Percentiles rank a stretch among this genome's conserved stretches.
Evolutionary conservation across 1,139 yeast species (phyloP).

Genomic region (Blastobotrys indianensis): DNA sequence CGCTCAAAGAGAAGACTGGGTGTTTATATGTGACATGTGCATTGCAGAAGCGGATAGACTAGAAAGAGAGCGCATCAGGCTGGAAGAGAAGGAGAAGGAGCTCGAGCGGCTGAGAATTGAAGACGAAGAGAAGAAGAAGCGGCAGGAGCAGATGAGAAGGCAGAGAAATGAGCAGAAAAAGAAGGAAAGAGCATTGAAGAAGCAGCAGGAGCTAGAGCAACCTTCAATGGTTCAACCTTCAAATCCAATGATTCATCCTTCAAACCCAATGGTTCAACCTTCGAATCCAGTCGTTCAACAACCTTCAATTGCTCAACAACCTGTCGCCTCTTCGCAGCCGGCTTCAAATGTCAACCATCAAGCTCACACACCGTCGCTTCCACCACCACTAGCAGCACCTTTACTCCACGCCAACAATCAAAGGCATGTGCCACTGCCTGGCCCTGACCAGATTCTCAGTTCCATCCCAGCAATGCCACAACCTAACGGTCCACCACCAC

Average conservation of each 20-base stretch:
- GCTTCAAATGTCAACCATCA: background rate
- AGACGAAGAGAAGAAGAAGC: conserved; percentile 8
- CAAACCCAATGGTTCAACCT: too few relatives aligned
- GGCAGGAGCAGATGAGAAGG: conserved; percentile 8
- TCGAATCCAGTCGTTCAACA: too few relatives aligned
- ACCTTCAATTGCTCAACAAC: too few relatives aligned
- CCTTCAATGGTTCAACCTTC: too few relatives aligned
- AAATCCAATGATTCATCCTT: too few relatives aligned
- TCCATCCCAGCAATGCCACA: too few relatives aligned
- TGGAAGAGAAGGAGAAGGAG: conserved; percentile 5
- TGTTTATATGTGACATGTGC: conserved; percentile 14
- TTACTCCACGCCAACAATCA: background rate
- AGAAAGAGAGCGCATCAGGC: conserved; percentile 6
- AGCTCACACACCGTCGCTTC: conserved; percentile 1
- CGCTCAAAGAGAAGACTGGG: background rate
- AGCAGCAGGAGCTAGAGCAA: conserved; percentile 6
- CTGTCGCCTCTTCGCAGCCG: background rate
- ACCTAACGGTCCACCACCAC: too few relatives aligned
- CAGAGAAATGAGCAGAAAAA: conserved; percentile 9
- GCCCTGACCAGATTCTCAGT: too few relatives aligned
- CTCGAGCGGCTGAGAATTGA: conserved; percentile 1
- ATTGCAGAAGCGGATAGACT: conserved; percentile 6
- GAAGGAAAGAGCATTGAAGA: conserved; percentile 13
- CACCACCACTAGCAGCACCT: background rate
- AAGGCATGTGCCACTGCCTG: too few relatives aligned